Conservation (phyloP, 2,329 filamentous ascomycete species). For the Aspergillus fumigatiaffinis region DNA sequence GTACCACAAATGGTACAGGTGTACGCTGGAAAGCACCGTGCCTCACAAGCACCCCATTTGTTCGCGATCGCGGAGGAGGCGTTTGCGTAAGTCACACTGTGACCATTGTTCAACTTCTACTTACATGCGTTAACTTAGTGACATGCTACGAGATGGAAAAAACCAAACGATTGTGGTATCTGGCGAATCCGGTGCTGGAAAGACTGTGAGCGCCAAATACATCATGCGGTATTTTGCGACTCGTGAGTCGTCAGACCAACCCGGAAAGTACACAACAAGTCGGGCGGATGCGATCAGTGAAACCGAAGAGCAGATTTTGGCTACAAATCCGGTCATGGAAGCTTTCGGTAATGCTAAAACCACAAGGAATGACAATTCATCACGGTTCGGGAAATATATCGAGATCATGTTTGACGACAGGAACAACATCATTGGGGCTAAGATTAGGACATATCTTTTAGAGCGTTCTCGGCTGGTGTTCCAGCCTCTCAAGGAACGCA, state of each 20-base stretch:
- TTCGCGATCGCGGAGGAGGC: conserved; percentile 99
- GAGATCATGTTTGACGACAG: conserved; percentile 98
- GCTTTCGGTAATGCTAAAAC: conserved; percentile 99
- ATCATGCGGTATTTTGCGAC: conserved; percentile 99
- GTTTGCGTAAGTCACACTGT: conserved; percentile 65
- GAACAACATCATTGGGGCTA: conserved; percentile 95
- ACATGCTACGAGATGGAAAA: conserved; percentile 92
- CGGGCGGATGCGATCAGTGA: conserved; percentile 82
- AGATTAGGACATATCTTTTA: conserved; percentile 92
- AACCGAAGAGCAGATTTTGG: conserved; percentile 96
- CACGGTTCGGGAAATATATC: conserved; percentile 98
- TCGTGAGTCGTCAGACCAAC: conserved; percentile 86
- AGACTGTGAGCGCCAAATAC: conserved; percentile 99
- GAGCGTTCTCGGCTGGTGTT: conserved; percentile 96
- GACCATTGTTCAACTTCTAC: not conserved
- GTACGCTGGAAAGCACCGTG: conserved; percentile 93
- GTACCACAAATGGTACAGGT: conserved; percentile 99
- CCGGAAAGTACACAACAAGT: conserved; percentile 72
- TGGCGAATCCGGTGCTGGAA: conserved; percentile 96
- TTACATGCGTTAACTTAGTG: conserved; percentile 55
- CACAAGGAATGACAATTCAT: conserved; percentile 99
- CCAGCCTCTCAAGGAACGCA: conserved; percentile 93
- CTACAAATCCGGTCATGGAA: conserved; percentile 99
- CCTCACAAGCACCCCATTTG: conserved; percentile 93
- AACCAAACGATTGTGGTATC: conserved; percentile 99